phyloP scores from a whole-genome alignment of 2,329 filamentous ascomycete species.

The Bipolaris oryzae region DNA sequence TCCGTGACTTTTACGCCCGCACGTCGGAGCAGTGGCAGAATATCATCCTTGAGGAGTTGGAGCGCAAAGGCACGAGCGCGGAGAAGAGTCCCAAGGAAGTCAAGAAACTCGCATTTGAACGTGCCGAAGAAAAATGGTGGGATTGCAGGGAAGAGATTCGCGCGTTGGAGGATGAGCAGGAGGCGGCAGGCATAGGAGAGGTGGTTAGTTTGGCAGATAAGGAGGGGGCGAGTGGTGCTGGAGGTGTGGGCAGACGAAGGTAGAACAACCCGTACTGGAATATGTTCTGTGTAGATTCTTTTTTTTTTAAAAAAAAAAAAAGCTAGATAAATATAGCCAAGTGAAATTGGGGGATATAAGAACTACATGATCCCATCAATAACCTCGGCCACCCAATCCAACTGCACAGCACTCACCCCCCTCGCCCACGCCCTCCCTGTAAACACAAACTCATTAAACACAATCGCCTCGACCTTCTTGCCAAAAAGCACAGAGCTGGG shows the following conservation, averaged over 20 bases:
- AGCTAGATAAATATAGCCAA: too few relatives aligned
- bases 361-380: slow-evolving; percentile 40
- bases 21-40: slow-evolving; percentile 92
- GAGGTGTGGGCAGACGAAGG: slow-evolving; percentile 41
- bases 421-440: slow-evolving; percentile 68
- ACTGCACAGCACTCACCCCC: slow-evolving; percentile 66
- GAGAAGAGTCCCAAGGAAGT: slow-evolving; percentile 85
- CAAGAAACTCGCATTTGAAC: slow-evolving; percentile 85
- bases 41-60: slow-evolving; percentile 75
- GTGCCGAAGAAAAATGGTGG: slow-evolving; percentile 98
- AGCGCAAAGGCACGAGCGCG: slow-evolving; percentile 62
- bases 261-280: slow-evolving; percentile 13
- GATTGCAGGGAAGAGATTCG: slow-evolving; percentile 94
- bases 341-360: too few relatives aligned
- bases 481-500: slow-evolving; percentile 66
- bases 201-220: slow-evolving; percentile 84
- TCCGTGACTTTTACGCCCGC: slow-evolving; percentile 89
- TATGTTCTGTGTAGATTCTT: too few relatives aligned
- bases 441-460: slow-evolving; percentile 71
- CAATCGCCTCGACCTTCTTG: slow-evolving; percentile 63
- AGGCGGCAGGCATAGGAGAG: slow-evolving; percentile 92
- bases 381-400: slow-evolving; percentile 66
- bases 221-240: slow-evolving; percentile 53
- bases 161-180: slow-evolving; percentile 91
- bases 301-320: too few relatives aligned